A percentile compares a stretch with the other conserved stretches of the same genome.
phyloP scores from a whole-genome alignment of 2,329 filamentous ascomycete species.

The Aureobasidium subglaciale region DNA sequence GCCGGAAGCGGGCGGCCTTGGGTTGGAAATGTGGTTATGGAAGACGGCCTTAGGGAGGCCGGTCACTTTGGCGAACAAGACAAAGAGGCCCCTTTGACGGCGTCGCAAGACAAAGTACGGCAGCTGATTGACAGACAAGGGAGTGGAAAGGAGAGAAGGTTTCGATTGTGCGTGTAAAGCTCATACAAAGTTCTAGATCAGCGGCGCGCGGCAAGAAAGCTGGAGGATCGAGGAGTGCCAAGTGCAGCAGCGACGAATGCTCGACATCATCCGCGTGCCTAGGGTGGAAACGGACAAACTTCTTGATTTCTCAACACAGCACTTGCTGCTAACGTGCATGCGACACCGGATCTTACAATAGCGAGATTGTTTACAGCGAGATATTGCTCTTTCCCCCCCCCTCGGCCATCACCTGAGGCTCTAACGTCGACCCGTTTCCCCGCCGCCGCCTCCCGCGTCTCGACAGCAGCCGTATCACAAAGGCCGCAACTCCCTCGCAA shows the following conservation, averaged over 20 bases:
- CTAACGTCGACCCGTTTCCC: neutral
- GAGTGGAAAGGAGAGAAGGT: neutral
- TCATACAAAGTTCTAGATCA: neutral
- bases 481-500: conserved; percentile 4
- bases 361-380: neutral
- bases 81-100: neutral
- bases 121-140: neutral
- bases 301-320: neutral
- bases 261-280: neutral
- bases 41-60: neutral
- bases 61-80: neutral
- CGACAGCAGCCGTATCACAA: neutral
- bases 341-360: neutral
- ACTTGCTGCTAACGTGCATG: neutral
- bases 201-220: neutral
- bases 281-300: neutral
- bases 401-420: neutral
- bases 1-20: neutral
- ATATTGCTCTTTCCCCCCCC: neutral
- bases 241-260: neutral
- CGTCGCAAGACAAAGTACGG: neutral
- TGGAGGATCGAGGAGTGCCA: conserved; percentile 2
- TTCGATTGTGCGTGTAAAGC: neutral
- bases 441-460: neutral
- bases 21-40: neutral